Conservation (phyloP, 1,139 yeast genomes). For the Geotrichum macrosporum region DNA sequence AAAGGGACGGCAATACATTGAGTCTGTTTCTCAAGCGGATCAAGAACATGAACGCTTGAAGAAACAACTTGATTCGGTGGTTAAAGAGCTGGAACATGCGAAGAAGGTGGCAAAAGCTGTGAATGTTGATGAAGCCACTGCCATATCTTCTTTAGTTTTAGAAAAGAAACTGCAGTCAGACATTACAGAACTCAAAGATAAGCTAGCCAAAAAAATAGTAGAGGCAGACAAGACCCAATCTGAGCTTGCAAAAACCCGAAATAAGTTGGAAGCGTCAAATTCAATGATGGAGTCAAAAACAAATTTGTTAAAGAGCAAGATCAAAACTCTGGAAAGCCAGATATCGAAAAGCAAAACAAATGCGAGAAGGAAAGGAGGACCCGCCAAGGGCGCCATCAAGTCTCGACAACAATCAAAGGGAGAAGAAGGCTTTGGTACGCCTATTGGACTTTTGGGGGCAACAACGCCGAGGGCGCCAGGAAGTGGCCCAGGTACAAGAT, state of each 20-base stretch:
- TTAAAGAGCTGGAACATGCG: constrained; percentile 1
- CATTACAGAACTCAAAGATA: constrained; percentile 23
- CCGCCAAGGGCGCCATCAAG: no score
- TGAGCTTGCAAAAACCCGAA: constrained; percentile 23
- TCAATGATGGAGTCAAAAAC: constrained; percentile 24
- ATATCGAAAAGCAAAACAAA: neutral
- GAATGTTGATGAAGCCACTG: neutral
- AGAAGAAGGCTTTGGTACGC: neutral
- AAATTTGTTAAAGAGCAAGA: constrained; percentile 23
- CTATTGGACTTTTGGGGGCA: neutral
- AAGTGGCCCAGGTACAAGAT: constrained; percentile 3
- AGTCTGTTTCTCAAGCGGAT: constrained; percentile 2
- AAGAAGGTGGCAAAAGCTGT: neutral
- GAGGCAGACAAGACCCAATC: constrained; percentile 21
- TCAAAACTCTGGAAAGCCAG: constrained; percentile 20
- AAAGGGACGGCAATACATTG: constrained; percentile 7
- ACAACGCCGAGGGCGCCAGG: constrained; percentile 1
- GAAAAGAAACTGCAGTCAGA: constrained; percentile 20
- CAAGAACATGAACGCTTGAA: neutral
- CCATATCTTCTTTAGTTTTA: neutral
- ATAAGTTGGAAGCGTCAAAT: constrained; percentile 24
- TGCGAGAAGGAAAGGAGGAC: neutral
- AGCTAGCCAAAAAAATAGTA: constrained; percentile 21
- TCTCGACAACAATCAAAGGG: neutral
- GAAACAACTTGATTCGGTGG: neutral